These are phyloP conservation scores for Wickerhamomyces canadensis DNA, from an alignment of 805 yeast species.

Conservation along the genomic window DNA sequence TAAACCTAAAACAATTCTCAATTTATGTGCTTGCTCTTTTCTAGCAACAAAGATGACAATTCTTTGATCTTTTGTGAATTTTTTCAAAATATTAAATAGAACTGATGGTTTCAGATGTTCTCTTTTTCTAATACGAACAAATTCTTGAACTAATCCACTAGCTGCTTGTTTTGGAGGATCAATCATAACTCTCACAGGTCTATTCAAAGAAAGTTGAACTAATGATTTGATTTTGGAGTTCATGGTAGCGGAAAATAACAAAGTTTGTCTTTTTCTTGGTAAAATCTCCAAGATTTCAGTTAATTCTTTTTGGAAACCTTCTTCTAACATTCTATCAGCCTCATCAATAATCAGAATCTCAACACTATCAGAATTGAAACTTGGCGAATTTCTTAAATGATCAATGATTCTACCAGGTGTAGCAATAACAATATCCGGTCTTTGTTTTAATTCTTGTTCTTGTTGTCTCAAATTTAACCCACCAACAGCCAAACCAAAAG, in stretches of 20 bases:
- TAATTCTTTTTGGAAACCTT: constrained; percentile 94
- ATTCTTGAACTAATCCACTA: constrained; percentile 84
- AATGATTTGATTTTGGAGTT: constrained; percentile 85
- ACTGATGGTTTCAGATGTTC: constrained; percentile 81
- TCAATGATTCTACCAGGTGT: constrained; percentile 99
- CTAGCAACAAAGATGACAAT: constrained; percentile 88
- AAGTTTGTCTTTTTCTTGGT: constrained; percentile 89
- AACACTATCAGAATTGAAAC: constrained; percentile 83
- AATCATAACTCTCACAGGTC: constrained; percentile 92
- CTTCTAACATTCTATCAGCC: constrained; percentile 99
- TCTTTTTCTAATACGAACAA: constrained; percentile 89
- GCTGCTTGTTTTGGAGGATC: constrained; percentile 97
- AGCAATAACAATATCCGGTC: constrained; percentile 96
- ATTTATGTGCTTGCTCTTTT: constrained; percentile 83
- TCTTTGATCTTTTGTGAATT: constrained; percentile 59
- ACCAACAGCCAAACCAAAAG: constrained; percentile 97
- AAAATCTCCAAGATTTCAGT: constrained; percentile 82
- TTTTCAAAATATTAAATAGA: constrained; percentile 62
- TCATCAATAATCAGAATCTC: constrained; percentile 94
- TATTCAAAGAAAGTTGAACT: constrained; percentile 79
- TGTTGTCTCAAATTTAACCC: constrained; percentile 93
- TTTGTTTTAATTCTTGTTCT: constrained; percentile 84
- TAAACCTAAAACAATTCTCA: constrained; percentile 71
- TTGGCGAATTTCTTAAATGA: constrained; percentile 91
- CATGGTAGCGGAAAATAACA: constrained; percentile 97